A percentile compares a stretch with the other conserved stretches of the same genome.
These are phyloP conservation scores for Aureobasidium lini DNA, from an alignment of 2,329 filamentous ascomycete species.

Conservation along the genomic window DNA sequence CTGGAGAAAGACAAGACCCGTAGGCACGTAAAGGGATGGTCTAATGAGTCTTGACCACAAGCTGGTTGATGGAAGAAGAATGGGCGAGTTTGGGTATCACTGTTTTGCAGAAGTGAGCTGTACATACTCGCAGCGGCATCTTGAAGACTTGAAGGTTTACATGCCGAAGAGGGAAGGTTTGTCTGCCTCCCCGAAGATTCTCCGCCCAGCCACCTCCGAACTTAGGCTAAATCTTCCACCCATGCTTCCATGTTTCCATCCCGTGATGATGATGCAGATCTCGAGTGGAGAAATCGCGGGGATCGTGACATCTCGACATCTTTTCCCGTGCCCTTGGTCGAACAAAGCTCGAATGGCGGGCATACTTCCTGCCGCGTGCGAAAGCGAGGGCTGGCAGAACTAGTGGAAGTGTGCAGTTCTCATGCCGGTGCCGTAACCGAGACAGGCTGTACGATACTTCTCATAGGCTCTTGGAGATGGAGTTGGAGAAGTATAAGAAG, in stretches of 20 bases:
- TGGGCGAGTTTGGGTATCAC: too few species aligned
- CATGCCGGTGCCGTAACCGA: not conserved
- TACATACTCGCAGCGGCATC: too few species aligned
- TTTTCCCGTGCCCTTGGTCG: not conserved
- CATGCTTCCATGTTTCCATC: not conserved
- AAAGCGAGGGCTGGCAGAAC: not conserved
- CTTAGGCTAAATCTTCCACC: not conserved
- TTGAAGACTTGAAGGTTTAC: too few species aligned
- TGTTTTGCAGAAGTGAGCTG: too few species aligned
- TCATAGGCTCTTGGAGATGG: not conserved
- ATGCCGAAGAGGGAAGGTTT: too few species aligned
- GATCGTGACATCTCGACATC: conserved; percentile 4
- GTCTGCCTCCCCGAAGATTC: too few species aligned
- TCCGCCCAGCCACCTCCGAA: too few species aligned
- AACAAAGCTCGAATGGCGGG: not conserved
- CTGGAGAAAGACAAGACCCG: too few species aligned
- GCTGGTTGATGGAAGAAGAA: too few species aligned
- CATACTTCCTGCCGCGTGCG: not conserved
- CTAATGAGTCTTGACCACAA: too few species aligned
- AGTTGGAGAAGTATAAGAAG: not conserved
- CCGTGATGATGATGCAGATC: not conserved
- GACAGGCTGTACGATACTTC: not conserved
- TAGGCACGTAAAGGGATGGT: too few species aligned
- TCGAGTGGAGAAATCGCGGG: conserved; percentile 10
- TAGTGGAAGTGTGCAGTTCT: not conserved